Evolutionary conservation across 2,329 filamentous ascomycete species (phyloP).

Genomic region (Fusarium sp.): DNA sequence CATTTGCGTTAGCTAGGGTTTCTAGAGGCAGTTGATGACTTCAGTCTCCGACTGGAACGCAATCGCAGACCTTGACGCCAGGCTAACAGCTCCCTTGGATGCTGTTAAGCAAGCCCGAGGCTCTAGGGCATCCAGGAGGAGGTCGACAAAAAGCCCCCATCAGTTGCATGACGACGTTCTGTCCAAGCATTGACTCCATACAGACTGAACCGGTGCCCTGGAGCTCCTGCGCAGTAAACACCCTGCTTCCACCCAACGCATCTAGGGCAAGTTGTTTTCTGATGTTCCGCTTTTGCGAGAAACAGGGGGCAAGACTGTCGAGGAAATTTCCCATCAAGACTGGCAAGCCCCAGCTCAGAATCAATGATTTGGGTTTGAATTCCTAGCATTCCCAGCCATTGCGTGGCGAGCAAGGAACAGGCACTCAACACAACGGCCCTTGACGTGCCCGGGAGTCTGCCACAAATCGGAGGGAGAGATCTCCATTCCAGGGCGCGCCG

Average conservation of each 20-base stretch:
- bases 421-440: slow-evolving; percentile 27
- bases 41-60: slow-evolving; percentile 24
- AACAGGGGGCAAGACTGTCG: not conserved
- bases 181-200: too few species aligned
- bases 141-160: not conserved
- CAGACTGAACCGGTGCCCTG: too few species aligned
- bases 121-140: not conserved
- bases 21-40: slow-evolving; percentile 2
- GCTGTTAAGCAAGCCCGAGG: not conserved
- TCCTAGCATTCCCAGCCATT: slow-evolving; percentile 29
- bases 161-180: not conserved
- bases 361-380: slow-evolving; percentile 30
- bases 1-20: slow-evolving; percentile 7
- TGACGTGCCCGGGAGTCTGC: not conserved
- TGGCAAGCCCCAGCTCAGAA: slow-evolving; percentile 30
- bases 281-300: not conserved
- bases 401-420: slow-evolving; percentile 1
- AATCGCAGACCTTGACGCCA: slow-evolving; percentile 15
- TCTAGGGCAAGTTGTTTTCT: too few species aligned
- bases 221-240: too few species aligned
- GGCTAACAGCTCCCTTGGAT: not conserved
- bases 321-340: slow-evolving; percentile 22
- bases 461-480: slow-evolving; percentile 25
- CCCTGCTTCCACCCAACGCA: too few species aligned
- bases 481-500: slow-evolving; percentile 37